Base-by-base conservation (phyloP, 805 yeast genomes). In the Zygosaccharomyces kombuchaensis region DNA sequence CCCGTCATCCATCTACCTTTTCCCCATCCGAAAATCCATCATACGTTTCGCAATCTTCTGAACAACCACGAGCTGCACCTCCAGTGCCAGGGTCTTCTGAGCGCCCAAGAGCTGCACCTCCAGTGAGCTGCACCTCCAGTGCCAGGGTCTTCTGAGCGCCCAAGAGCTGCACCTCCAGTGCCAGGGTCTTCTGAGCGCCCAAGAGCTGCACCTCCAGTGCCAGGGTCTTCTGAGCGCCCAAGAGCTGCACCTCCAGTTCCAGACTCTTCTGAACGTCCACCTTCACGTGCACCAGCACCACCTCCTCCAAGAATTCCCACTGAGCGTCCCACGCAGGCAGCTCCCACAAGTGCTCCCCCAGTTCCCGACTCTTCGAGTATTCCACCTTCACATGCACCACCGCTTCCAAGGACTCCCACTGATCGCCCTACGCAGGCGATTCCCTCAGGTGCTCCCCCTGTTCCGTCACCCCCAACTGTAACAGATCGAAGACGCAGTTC, bases 101-200 rank as follows among this genome's bases (percentile, higher is more conserved):
- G 27, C 16, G 21, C 14, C 43, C 56, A 29, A 17, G 52, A 14
- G 51, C 43, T n/a, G 50, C 47, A 26, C 59, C 57, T n/a, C n/a
- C 39, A 55, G 26, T 44, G 52, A 14, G 52, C 44, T 19, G 21
- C 21, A 17, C 60, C 57, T 23, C 54, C 57, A 12, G 44, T 45
- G 6, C 46, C 46, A 13, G 32, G 23, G 4, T 32, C 29, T 9
- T 21, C 49, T 26, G 36, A 40, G 22, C 16, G 21, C 14, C 43
- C 56, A 29, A 45, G 52, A 14, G n/a, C n/a, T n/a, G n/a, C n/a
- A 17, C 60, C 57, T 22, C 54, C 56, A 10, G 43, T 45, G 8
- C 46, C 46, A 13, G 31, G 27, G 9, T 6, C 14, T n/a, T 16
- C 22, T 3, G 40, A 25, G 6, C 22, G 26, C 13, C n/a, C 40